A percentile compares a stretch with the other conserved stretches of the same genome.
These are phyloP conservation scores for Diplogelasinospora grovesii DNA, from an alignment of 495 filamentous ascomycete genomes.

Conservation along the genomic window DNA sequence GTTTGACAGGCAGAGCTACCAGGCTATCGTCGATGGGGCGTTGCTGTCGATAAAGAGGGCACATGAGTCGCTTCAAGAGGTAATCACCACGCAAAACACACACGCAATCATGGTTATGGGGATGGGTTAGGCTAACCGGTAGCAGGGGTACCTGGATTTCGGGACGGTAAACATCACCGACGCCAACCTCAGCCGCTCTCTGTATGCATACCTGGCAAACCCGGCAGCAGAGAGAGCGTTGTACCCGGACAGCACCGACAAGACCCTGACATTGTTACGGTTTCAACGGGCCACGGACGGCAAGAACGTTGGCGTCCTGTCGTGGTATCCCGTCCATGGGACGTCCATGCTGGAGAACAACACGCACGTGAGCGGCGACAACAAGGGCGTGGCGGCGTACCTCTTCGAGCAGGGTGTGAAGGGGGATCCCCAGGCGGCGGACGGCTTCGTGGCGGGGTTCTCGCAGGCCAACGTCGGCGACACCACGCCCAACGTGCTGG, in stretches of 20 bases:
- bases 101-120: neutral
- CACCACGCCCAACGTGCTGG: slow-evolving; percentile 79
- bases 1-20: slow-evolving; percentile 80
- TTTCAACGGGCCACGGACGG: slow-evolving; percentile 57
- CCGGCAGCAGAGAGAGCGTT: slow-evolving; percentile 67
- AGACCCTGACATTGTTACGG: slow-evolving; percentile 74
- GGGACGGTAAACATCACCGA: slow-evolving; percentile 46
- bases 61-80: slow-evolving; percentile 66
- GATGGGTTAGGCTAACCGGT: neutral
- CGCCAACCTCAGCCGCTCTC: slow-evolving; percentile 82
- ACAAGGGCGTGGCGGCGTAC: slow-evolving; percentile 86
- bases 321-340: slow-evolving; percentile 90
- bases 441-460: slow-evolving; percentile 80
- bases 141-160: slow-evolving; percentile 40
- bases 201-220: slow-evolving; percentile 84
- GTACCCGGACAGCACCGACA: slow-evolving; percentile 71
- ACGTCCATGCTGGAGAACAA: slow-evolving; percentile 91
- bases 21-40: slow-evolving; percentile 83
- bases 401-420: slow-evolving; percentile 71
- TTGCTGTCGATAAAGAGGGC: slow-evolving; percentile 77
- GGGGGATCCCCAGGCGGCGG: slow-evolving; percentile 34
- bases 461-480: slow-evolving; percentile 93
- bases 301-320: slow-evolving; percentile 71
- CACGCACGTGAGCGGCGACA: slow-evolving; percentile 87
- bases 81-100: too few species aligned